Base-by-base conservation (phyloP, 768 basidiomycete genomes). In the Mycena vulgaris region DNA sequence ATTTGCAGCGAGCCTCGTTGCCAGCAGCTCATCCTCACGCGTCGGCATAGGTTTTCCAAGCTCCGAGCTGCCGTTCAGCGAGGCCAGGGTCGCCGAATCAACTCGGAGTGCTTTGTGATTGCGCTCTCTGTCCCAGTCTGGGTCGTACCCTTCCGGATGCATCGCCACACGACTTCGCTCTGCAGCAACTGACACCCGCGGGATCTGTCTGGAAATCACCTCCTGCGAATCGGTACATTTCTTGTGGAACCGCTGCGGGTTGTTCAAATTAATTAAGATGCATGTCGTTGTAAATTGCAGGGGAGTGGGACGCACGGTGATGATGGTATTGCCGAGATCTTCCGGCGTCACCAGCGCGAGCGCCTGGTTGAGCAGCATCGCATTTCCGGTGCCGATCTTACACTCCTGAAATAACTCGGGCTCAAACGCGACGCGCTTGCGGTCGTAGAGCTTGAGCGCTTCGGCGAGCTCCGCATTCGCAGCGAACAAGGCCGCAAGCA, bases 131-230 rank as follows among this genome's bases (percentile, higher is more conserved):
- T 66, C 55, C 3, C 30, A 74, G 40, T 81, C 77, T 53, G 76
- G 78, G 14, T 47, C 93, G 86, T 9, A 92, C 92, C 51, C 68
- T 40, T 66, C 55, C 42, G 37, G 51, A n/a, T 69, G 64, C 48
- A 60, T 66, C 16, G 53, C 52, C 10, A 16, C 71, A 7, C 71
- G 57, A 21, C 68, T 69, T 37, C 89, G 89, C 73, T 93, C 92
- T 1, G 95, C 95, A 17, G 91, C 89, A 1, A 95, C 91, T 25
- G 90, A 88, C 5, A 96, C 96, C 96, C 96, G 97, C 9, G 93
- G 90, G 74, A 98, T 96, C 80, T 97, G 96, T 14, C 92, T 90
- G 71, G 85, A 92, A 30, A 97, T 89, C 13, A 96, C 86, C 69
- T 96, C 95, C 79, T 95, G 95, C 3, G 94, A 95, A 3, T 88